Evolutionary conservation across 1,139 yeast genomes (phyloP).

Genomic region (Sugiyamaella castrensis): DNA sequence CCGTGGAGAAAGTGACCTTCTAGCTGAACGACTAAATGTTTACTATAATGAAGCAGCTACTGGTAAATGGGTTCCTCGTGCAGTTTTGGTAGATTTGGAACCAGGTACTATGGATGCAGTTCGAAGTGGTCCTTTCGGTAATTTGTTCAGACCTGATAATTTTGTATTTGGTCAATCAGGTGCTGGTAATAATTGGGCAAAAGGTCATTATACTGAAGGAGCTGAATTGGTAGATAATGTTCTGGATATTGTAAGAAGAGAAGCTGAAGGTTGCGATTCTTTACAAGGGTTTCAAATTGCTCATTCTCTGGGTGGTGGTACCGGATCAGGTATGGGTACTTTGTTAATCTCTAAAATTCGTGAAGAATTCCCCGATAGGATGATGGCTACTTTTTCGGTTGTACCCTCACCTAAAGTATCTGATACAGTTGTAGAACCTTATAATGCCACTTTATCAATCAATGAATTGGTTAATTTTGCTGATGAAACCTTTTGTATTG

Average conservation of each 20-base stretch:
- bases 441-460: constrained; percentile 87
- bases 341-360: constrained; percentile 72
- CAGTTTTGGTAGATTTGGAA: constrained; percentile 87
- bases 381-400: constrained; percentile 94
- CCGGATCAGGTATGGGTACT: constrained; percentile 96
- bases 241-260: constrained; percentile 85
- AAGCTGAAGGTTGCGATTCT: constrained; percentile 89
- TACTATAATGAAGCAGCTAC: constrained; percentile 55
- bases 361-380: constrained; percentile 89
- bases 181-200: constrained; percentile 96
- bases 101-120: constrained; percentile 91
- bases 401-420: constrained; percentile 89
- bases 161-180: constrained; percentile 85
- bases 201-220: constrained; percentile 95
- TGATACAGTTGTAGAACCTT: constrained; percentile 92
- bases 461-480: constrained; percentile 88
- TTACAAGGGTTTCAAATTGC: constrained; percentile 93
- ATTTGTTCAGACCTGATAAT: constrained; percentile 87
- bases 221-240: constrained; percentile 90
- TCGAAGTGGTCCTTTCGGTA: constrained; percentile 71
- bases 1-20: constrained; percentile 39
- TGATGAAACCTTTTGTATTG: constrained; percentile 92
- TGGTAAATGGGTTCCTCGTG: constrained; percentile 89
- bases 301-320: constrained; percentile 95
- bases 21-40: constrained; percentile 47